Evolutionary conservation across 2,329 filamentous ascomycete genomes (phyloP), one percentile per base, ranked within the genome.

Genomic region (Fusarium circinatum): DNA sequence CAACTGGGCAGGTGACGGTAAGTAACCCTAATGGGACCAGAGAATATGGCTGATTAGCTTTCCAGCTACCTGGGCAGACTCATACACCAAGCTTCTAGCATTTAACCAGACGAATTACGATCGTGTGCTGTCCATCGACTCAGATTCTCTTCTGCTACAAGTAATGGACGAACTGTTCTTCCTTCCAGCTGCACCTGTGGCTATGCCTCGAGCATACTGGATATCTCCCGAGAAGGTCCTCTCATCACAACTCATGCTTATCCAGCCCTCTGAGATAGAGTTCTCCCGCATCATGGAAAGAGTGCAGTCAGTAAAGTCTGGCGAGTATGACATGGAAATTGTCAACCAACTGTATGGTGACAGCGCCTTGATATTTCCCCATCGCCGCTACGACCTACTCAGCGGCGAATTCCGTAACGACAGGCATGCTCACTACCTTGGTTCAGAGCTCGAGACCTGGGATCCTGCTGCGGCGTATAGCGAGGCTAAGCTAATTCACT

Each of bases 161-260:
- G 82, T 85, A 30, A 88, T 94, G 85, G 92, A 94, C 74, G 91
- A 94, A 62, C 85, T 94, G 1, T 94, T 94, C 81, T 86, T 92
- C 34, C 84, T 92, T 3, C 92, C 92, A 0, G 79, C 83, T 3
- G 86, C 87, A 3, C 84, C 87, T 2, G 86, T 92, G 8, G 91
- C 91, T 6, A 91, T 94, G 87, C 91, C 92, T 3, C 88, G 90
- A 38, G 92, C 92, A 14, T 94, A 94, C 79, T 94, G 92, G 92
- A 83, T 90, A 4, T 84, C 88, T 10, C 88, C 88, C 0, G 83
- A 85, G 2, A 84, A 85, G 70, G 84, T 86, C 5, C 84, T 94
- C 17, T 89, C 90, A 1, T 89, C 89, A 0, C 84, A 89, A 8
- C 78, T 92, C 24, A 85, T 91, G 75, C 85, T 92, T 5, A 81